Evolutionary conservation across 148 eudicot genomes (phyloP), one percentile per base, ranked within the genome.

Genomic region (Pouteria glomerata): DNA sequence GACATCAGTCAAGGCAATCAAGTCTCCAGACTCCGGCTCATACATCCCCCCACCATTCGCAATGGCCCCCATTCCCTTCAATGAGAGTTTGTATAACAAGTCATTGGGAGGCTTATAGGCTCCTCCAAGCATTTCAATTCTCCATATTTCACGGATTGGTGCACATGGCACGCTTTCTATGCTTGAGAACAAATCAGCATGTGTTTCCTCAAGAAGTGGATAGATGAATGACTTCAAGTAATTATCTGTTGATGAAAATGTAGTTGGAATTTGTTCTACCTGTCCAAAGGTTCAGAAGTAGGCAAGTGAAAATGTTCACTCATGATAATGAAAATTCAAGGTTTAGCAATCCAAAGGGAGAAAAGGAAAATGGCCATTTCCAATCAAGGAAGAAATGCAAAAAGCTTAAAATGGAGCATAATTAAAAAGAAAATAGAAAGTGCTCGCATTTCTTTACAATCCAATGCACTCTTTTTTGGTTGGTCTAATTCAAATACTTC

Each of bases 171-270:
- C 42, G 0, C 30, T 48, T 45, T 62, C 67, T 29, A 89, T n/a
- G 24, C 61, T 82, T 1, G 89, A 80, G 27, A 30, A 72, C 52
- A 83, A 73, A 48, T 82, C 85, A 15, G 95, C 86, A 16, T 64
- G 88, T 18, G 88, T 82, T 70, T 89, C 95, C 39, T 83, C 95
- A 2, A 82, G 56, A 6, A 89, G 88, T 1, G 91, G 89, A 6
- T 50, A 3, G 27, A 76, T 60, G 59, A 85, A 89, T 5, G 88
- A 83, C 45, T 41, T 48, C 50, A 83, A 10, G 71, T 87, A 89
- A 29, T 84, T 68, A 19, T n/a, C 42, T 24, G 70, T 29, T 3
- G 86, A 74, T 7, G 75, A 7, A 50, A 82, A 87, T 29, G 72
- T 78, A 45, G 58, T 67, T 0, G 89, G 85, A 72, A 87, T 87